phyloP scores from a whole-genome alignment of 108 stramenopile genomes.

The Discostella pseudostelligera region DNA sequence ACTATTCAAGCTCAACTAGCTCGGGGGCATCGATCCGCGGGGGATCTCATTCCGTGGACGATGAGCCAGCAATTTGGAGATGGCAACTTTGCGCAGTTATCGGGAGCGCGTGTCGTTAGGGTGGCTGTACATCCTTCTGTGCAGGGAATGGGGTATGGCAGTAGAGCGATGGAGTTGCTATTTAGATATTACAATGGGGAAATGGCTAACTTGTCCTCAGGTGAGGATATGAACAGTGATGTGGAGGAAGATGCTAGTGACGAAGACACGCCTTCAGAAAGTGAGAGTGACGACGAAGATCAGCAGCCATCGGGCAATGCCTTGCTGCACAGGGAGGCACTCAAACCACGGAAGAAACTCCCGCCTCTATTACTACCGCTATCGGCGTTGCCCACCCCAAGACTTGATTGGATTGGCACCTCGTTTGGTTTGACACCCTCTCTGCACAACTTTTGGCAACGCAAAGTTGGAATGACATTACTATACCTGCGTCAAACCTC shows the following conservation, averaged over 20 bases:
- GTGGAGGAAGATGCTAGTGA: conserved; percentile 44
- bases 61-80: conserved; percentile 99
- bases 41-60: conserved; percentile 99
- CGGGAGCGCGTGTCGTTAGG: conserved; percentile 95
- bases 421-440: conserved; percentile 92
- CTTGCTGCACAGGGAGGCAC: conserved; percentile 72
- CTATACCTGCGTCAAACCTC: conserved; percentile 97
- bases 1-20: conserved; percentile 92
- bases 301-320: conserved; percentile 25
- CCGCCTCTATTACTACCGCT: conserved; percentile 94
- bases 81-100: conserved; percentile 90
- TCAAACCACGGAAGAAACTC: conserved; percentile 92
- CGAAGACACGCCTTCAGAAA: conserved; percentile 38
- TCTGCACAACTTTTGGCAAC: conserved; percentile 93
- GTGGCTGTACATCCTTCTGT: conserved; percentile 98
- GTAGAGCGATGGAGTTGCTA: conserved; percentile 88
- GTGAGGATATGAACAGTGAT: conserved; percentile 41
- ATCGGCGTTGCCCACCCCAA: conserved; percentile 78
- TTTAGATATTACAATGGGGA: conserved; percentile 95
- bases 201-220: conserved; percentile 66
- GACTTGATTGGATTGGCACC: conserved; percentile 96
- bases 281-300: conserved; percentile 55
- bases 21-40: conserved; percentile 92
- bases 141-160: conserved; percentile 97
- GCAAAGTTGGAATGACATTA: conserved; percentile 82